Percentiles rank a stretch among this genome's conserved stretches.
These are phyloP conservation scores for Scytalidium sp. DNA, from an alignment of 2,329 filamentous ascomycete genomes.

Conservation along the genomic window DNA sequence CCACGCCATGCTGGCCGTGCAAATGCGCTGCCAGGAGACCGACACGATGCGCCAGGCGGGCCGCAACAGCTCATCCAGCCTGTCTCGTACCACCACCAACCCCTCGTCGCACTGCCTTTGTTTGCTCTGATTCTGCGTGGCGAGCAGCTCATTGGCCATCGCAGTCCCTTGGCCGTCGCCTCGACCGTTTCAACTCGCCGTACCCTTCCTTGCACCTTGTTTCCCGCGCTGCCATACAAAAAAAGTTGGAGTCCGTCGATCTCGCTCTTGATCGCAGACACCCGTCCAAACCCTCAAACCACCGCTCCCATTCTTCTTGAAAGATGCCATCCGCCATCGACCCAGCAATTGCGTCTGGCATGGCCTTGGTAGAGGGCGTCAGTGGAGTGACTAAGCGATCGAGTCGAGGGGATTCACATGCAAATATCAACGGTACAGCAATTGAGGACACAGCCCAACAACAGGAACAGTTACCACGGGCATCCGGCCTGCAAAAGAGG, in stretches of 20 bases:
- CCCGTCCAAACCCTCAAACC: background rate
- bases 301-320: background rate
- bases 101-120: background rate
- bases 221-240: background rate
- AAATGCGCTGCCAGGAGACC: background rate
- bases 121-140: background rate
- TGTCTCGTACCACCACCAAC: too few relatives aligned
- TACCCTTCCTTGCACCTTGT: too few relatives aligned
- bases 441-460: background rate
- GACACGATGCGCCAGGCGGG: background rate
- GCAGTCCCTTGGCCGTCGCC: background rate
- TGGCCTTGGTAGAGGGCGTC: background rate
- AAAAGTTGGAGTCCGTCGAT: background rate
- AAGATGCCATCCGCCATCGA: conserved; percentile 4
- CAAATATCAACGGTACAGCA: conserved; percentile 5
- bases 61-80: too few relatives aligned
- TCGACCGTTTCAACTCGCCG: too few relatives aligned
- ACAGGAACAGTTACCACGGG: conserved; percentile 18
- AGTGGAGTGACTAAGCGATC: conserved; percentile 3
- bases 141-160: background rate
- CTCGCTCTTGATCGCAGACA: background rate
- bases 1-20: background rate
- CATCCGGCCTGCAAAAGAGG: conserved; percentile 13
- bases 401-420: conserved; percentile 2
- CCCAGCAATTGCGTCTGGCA: conserved; percentile 3